These are phyloP conservation scores for Boletales sp. DNA, from an alignment of 768 basidiomycete genomes.

Conservation along the genomic window DNA sequence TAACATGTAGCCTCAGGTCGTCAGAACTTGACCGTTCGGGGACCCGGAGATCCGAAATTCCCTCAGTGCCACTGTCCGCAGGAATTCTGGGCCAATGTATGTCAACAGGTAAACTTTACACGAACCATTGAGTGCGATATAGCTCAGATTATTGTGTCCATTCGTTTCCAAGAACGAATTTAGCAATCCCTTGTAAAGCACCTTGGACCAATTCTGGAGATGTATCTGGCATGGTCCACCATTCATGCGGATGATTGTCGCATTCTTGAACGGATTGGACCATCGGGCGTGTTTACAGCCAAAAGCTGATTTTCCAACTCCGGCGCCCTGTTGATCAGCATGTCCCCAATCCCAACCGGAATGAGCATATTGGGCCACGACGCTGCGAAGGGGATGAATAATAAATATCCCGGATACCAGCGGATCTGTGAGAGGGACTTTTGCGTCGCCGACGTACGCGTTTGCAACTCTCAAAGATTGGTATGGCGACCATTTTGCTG, in stretches of 20 bases:
- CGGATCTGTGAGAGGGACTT: slow-evolving; percentile 9
- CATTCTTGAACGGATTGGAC: slow-evolving; percentile 28
- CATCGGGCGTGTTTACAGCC: not conserved
- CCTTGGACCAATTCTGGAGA: slow-evolving; percentile 14
- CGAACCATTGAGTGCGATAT: too few species aligned
- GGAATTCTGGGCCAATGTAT: too few species aligned
- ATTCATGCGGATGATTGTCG: slow-evolving; percentile 17
- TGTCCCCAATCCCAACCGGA: slow-evolving; percentile 17
- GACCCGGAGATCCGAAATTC: too few species aligned
- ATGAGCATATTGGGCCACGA: slow-evolving; percentile 26
- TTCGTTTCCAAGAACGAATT: slow-evolving; percentile 1
- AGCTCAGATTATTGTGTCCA: too few species aligned
- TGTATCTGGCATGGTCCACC: slow-evolving; percentile 16
- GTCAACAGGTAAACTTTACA: too few species aligned
- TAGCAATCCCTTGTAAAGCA: slow-evolving; percentile 4
- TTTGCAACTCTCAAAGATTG: rapidly evolving
- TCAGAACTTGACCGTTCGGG: too few species aligned
- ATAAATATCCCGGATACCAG: slow-evolving; percentile 9
- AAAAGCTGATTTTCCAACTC: slow-evolving; percentile 7
- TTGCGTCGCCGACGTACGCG: slow-evolving; percentile 12
- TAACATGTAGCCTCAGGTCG: too few species aligned
- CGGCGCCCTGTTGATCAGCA: slow-evolving; percentile 5
- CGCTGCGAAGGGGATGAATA: slow-evolving; percentile 10
- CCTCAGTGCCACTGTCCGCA: too few species aligned
- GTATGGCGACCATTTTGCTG: not conserved